Evolutionary conservation across 352 stramenopile species (phyloP).

Genomic region (Pilasporangium apinafurcum): DNA sequence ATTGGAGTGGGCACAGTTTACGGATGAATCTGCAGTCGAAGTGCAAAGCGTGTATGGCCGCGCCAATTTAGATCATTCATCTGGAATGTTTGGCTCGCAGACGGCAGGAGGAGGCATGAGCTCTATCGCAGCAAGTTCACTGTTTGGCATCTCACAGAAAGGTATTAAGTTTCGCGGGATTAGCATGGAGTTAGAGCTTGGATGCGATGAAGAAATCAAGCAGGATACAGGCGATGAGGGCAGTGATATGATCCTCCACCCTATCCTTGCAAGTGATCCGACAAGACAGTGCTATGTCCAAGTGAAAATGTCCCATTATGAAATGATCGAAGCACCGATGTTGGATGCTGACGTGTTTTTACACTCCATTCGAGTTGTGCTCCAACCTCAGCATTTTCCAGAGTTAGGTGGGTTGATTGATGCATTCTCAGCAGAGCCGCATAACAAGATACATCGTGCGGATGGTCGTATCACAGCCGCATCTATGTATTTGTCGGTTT

Average conservation of each 20-base stretch:
- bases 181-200: conserved; percentile 75
- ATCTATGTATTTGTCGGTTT: conserved; percentile 75
- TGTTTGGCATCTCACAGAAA: conserved; percentile 85
- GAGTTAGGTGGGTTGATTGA: conserved; percentile 68
- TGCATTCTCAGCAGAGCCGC: conserved; percentile 25
- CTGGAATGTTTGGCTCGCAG: conserved; percentile 20
- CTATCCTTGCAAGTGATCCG: conserved; percentile 64
- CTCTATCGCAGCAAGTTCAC: conserved; percentile 71
- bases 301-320: conserved; percentile 77
- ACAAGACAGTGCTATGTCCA: conserved; percentile 74
- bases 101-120: conserved; percentile 35
- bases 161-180: conserved; percentile 78
- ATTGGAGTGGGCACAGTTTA: conserved; percentile 79
- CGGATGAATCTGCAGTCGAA: conserved; percentile 75
- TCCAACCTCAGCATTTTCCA: conserved; percentile 77
- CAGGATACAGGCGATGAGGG: conserved; percentile 15
- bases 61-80: conserved; percentile 20
- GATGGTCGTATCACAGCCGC: conserved; percentile 20
- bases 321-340: conserved; percentile 55
- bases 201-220: conserved; percentile 36
- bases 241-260: conserved; percentile 41
- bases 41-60: conserved; percentile 65
- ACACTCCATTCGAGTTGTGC: conserved; percentile 68
- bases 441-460: conserved; percentile 4
- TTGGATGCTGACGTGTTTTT: conserved; percentile 82